Evolutionary conservation across 2,329 filamentous ascomycete genomes (phyloP).

Genomic region (Polytolypa hystricis): DNA sequence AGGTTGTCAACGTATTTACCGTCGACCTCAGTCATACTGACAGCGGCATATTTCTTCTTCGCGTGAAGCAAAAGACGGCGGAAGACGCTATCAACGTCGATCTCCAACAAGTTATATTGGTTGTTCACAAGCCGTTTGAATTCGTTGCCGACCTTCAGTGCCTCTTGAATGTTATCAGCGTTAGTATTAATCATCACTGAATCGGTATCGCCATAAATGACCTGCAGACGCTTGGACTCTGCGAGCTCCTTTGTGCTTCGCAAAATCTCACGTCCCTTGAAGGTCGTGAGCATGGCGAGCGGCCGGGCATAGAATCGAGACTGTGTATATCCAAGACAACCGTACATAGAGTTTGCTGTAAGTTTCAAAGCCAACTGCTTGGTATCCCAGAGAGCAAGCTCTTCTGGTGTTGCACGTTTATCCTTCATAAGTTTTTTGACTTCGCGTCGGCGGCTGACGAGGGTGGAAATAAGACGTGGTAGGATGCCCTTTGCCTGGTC

Average conservation of each 20-base stretch:
- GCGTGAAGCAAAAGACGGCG: conserved; percentile 84
- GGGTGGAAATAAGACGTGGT: conserved; percentile 78
- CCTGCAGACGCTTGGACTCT: conserved; percentile 78
- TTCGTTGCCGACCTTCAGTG: conserved; percentile 80
- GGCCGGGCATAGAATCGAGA: conserved; percentile 96
- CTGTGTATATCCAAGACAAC: conserved; percentile 91
- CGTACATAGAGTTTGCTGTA: conserved; percentile 99
- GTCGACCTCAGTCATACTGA: conserved; percentile 82
- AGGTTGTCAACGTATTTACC: conserved; percentile 89
- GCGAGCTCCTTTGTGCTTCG: conserved; percentile 91
- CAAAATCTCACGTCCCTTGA: conserved; percentile 94
- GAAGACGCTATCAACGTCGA: conserved; percentile 97
- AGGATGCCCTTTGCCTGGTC: conserved; percentile 75
- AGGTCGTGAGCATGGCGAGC: conserved; percentile 88
- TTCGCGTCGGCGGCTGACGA: conserved; percentile 77
- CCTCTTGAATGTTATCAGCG: conserved; percentile 82
- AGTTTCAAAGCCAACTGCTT: conserved; percentile 95
- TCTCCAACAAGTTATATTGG: conserved; percentile 82
- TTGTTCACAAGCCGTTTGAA: conserved; percentile 96
- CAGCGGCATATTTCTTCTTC: conserved; percentile 98
- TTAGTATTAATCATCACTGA: conserved; percentile 99
- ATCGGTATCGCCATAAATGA: conserved; percentile 98
- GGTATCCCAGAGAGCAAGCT: conserved; percentile 93
- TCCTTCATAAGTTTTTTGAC: conserved; percentile 97
- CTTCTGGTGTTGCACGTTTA: conserved; percentile 70